Conservation (phyloP, 768 basidiomycete genomes). For the Rhizopogon vesiculosus region DNA sequence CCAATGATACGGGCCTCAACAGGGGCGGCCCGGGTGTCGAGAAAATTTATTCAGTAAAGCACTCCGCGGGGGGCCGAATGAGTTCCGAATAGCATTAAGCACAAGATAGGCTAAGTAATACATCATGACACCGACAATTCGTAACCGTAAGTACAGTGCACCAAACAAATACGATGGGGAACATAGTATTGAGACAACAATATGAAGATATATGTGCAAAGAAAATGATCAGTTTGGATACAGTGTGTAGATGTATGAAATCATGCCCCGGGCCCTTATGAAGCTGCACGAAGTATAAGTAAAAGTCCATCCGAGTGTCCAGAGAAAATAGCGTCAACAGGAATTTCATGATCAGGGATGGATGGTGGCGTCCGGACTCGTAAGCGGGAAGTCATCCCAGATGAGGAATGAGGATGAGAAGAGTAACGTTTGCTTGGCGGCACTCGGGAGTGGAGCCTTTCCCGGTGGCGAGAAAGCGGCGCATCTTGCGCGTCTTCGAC, state of each 20-base stretch:
- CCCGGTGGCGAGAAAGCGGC: constrained; percentile 26
- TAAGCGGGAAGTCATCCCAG: constrained; percentile 4
- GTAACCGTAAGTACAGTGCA: not conserved
- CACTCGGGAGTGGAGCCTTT: constrained; percentile 13
- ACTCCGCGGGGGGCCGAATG: no score
- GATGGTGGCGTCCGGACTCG: constrained; percentile 5
- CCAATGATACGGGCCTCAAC: no score
- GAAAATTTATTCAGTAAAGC: no score
- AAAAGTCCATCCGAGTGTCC: constrained; percentile 83
- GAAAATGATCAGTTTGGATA: not conserved
- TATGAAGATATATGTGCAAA: not conserved
- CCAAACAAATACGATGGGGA: not conserved
- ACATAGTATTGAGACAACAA: not conserved
- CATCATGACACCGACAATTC: not conserved
- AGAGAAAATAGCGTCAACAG: constrained; percentile 79
- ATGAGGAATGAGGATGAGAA: constrained; percentile 4
- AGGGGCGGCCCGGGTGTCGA: no score
- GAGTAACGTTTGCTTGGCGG: constrained; percentile 4
- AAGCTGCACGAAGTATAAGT: constrained; percentile 63
- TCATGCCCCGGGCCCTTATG: constrained; percentile 5
- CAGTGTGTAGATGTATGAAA: not conserved
- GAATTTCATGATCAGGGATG: constrained; percentile 30
- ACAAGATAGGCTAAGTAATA: not conserved
- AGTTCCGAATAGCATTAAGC: not conserved
- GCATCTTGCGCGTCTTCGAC: constrained; percentile 22